phyloP scores from a whole-genome alignment of 257 asterid genomes.

The Salvia rosmarinus region DNA sequence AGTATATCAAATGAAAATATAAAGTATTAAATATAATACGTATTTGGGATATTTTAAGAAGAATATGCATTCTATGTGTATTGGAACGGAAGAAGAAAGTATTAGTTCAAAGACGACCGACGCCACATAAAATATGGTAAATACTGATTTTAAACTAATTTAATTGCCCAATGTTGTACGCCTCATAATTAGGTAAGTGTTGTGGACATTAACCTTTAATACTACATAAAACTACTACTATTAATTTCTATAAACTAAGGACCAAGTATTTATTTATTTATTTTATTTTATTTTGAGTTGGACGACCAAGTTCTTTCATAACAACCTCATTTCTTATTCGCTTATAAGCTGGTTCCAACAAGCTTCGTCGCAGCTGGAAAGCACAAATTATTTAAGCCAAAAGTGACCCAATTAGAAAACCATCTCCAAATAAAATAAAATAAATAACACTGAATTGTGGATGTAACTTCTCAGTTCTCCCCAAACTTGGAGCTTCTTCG shows the following conservation, averaged over 20 bases:
- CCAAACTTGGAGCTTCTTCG: conserved; percentile 40
- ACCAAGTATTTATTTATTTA: not conserved
- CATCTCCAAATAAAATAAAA: not conserved
- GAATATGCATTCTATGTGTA: not conserved
- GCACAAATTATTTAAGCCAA: conserved; percentile 25
- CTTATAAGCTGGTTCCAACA: conserved; percentile 11
- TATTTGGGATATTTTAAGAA: not conserved
- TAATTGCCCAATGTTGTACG: not conserved
- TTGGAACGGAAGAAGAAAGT: not conserved
- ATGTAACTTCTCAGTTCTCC: conserved; percentile 38
- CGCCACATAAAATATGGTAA: not conserved
- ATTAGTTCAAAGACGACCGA: not conserved
- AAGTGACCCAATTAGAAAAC: not conserved
- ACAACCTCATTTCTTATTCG: no score
- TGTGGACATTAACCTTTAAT: not conserved
- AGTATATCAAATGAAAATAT: no score
- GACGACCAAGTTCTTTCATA: no score
- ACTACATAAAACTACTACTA: not conserved
- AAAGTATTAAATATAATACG: not conserved
- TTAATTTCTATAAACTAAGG: not conserved
- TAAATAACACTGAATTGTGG: not conserved
- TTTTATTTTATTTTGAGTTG: not conserved
- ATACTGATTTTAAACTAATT: not conserved
- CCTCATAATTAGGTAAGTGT: not conserved
- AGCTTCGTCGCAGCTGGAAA: conserved; percentile 19